These are phyloP conservation scores for Piper longum DNA, from an alignment of 164 flowering plant species.

Conservation along the genomic window DNA sequence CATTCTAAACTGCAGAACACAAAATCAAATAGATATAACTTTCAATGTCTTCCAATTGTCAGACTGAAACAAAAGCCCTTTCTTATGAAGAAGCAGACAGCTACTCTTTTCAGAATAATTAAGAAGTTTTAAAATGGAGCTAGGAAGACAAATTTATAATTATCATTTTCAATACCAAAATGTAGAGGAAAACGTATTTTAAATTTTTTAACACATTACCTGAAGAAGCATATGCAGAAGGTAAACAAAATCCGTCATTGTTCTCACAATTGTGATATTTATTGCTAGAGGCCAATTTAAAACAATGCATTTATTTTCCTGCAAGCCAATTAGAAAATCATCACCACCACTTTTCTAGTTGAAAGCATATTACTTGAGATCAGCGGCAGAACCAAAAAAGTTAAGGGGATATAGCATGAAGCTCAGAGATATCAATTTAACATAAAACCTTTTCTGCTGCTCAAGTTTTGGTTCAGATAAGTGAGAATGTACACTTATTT, in stretches of 20 bases:
- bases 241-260: constrained; percentile 60
- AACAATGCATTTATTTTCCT: constrained; percentile 59
- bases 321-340: constrained; percentile 6
- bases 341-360: no score
- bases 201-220: constrained; percentile 19
- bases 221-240: constrained; percentile 74
- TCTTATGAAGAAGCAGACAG: background rate
- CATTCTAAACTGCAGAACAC: constrained; percentile 57
- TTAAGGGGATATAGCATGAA: background rate
- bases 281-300: constrained; percentile 40
- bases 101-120: no score
- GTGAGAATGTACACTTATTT: no score
- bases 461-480: no score
- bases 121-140: no score
- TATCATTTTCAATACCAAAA: background rate
- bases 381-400: background rate
- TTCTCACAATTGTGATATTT: constrained; percentile 51
- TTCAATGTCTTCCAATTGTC: background rate
- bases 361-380: no score
- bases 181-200: background rate
- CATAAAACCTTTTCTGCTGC: no score
- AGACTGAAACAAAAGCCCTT: background rate
- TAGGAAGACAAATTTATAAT: no score
- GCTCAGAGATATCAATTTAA: no score
- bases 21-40: background rate